Percentiles rank a stretch among this genome's conserved stretches.
phyloP scores from a whole-genome alignment of 495 filamentous ascomycete species.

The Penicillium coprophilum region DNA sequence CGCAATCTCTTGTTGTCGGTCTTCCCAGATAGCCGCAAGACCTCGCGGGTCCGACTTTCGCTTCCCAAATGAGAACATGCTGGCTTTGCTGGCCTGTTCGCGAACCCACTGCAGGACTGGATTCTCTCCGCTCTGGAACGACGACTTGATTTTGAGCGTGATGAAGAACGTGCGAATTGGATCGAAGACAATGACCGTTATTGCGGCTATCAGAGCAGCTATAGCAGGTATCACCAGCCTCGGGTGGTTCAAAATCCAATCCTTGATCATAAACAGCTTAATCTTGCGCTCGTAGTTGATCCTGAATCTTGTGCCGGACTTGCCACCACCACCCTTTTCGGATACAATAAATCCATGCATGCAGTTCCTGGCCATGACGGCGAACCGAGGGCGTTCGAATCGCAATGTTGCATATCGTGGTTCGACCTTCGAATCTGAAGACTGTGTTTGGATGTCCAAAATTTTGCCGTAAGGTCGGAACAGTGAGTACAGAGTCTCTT shows the following conservation, averaged over 20 bases:
- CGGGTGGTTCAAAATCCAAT: slow-evolving; percentile 89
- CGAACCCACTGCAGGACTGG: slow-evolving; percentile 75
- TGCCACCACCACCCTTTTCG: slow-evolving; percentile 67
- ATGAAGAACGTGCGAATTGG: slow-evolving; percentile 91
- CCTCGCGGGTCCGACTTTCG: slow-evolving; percentile 62
- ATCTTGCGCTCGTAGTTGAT: slow-evolving; percentile 78
- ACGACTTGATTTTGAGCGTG: slow-evolving; percentile 77
- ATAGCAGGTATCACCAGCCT: slow-evolving; percentile 80
- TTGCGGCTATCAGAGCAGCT: slow-evolving; percentile 74
- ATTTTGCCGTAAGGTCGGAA: slow-evolving; percentile 91
- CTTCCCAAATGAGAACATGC: slow-evolving; percentile 61
- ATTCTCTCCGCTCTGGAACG: slow-evolving; percentile 70
- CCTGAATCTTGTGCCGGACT: slow-evolving; percentile 68
- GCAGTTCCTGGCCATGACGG: slow-evolving; percentile 89
- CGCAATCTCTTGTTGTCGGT: slow-evolving; percentile 76
- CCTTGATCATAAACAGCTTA: slow-evolving; percentile 73
- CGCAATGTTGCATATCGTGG: slow-evolving; percentile 79
- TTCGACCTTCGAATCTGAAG: slow-evolving; percentile 76
- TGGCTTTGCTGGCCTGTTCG: slow-evolving; percentile 64
- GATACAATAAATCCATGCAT: slow-evolving; percentile 78
- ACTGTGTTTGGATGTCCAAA: slow-evolving; percentile 72
- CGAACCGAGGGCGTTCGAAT: slow-evolving; percentile 65
- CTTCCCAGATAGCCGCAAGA: slow-evolving; percentile 81
- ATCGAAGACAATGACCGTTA: slow-evolving; percentile 91
- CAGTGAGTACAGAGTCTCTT: slow-evolving; percentile 82